Evolutionary conservation across 2,329 filamentous ascomycete genomes (phyloP), one percentile per base, ranked within the genome.

Genomic region (Fusarium begoniae): DNA sequence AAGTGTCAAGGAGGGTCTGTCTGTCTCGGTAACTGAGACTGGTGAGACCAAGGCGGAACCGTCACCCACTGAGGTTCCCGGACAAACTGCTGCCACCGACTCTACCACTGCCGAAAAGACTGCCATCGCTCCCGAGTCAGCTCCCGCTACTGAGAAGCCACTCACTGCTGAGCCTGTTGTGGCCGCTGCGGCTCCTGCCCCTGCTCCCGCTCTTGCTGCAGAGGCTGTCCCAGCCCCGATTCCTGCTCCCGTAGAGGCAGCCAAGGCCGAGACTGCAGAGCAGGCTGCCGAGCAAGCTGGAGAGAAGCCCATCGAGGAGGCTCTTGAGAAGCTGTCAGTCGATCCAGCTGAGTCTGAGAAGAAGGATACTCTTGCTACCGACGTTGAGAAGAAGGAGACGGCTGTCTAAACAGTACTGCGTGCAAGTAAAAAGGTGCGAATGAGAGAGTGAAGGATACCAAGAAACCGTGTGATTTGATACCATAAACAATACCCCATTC

Each of bases 1-100:
- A 20, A 82, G 79, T 45, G 82, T 85, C 62, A 84, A 82, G 75
- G 80, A 83, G 35, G 83, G 81, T 17, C 65, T 80, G 41, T 78
- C 80, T 5, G 78, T 85, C 32, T 56, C 75, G 37, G 70, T 84
- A 28, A 73, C 69, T 28, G 44, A 69, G 47, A 26, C 68, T 14
- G 63, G 63, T 22, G 63, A 75, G 61, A 50, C 66, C 50, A 48
- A 30, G 10, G 38, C 35, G 14, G 38, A 44, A 24, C 24, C 66
- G 45, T 57, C 50, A 35, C 47, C 67, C 37, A 24, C 70, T 28
- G 20, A 47, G 20, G 24, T 13, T 26, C 35, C 35, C 20, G 35
- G 40, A 12, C 40, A 56, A 35, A 28, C 55, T 32, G 51, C 66
- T 56, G 51, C 69, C n/a, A 11, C 57, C 22, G 47, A 50, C 26